Evolutionary conservation across 805 yeast genomes (phyloP).

Genomic region (Tanozyma kutaoensis): DNA sequence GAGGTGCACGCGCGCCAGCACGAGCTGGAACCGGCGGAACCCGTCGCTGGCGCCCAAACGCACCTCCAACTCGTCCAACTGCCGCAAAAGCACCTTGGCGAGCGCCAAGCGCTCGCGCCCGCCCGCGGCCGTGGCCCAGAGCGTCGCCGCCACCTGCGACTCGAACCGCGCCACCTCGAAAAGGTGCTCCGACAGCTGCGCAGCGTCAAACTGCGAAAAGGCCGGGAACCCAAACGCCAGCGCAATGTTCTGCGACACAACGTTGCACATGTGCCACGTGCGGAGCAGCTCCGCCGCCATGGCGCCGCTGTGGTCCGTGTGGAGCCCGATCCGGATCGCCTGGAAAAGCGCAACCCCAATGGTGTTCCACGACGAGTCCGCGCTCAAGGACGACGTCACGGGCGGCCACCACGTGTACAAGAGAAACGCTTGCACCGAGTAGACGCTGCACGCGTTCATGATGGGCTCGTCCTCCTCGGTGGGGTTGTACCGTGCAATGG

Average conservation of each 20-base stretch:
- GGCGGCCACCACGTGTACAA: conserved; percentile 95
- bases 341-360: conserved; percentile 88
- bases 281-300: conserved; percentile 62
- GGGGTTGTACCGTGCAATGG: conserved; percentile 76
- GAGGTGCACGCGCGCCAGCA: conserved; percentile 70
- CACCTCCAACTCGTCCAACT: conserved; percentile 62
- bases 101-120: conserved; percentile 70
- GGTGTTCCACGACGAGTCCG: conserved; percentile 93
- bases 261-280: conserved; percentile 91
- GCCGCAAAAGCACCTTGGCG: conserved; percentile 53
- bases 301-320: conserved; percentile 36
- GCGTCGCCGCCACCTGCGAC: conserved; percentile 67
- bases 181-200: conserved; percentile 10
- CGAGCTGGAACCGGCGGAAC: conserved; percentile 52
- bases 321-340: conserved; percentile 85
- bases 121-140: conserved; percentile 60
- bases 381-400: conserved; percentile 82
- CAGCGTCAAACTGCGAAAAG: conserved; percentile 71
- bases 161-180: conserved; percentile 77
- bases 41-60: conserved; percentile 33
- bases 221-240: conserved; percentile 93
- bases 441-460: conserved; percentile 80
- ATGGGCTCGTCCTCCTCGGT: conserved; percentile 70
- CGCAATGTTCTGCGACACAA: conserved; percentile 81
- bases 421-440: conserved; percentile 85